Evolutionary conservation across 306 rosid genomes (phyloP).

Genomic region (Crataegus laevigata): DNA sequence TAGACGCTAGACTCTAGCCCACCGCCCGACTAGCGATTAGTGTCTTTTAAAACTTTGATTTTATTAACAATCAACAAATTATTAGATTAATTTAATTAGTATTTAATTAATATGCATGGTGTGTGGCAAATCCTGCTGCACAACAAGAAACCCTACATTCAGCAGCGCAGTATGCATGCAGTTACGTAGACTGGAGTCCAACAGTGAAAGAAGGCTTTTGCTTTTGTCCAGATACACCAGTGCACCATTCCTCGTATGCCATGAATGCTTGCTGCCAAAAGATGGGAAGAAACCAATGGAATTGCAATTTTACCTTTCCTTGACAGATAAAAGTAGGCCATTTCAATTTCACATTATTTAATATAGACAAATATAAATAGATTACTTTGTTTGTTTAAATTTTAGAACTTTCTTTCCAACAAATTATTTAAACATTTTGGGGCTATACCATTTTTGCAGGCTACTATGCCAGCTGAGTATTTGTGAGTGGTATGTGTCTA

Average conservation of each 20-base stretch:
- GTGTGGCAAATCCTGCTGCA: constrained; percentile 18
- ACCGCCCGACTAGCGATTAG: too few relatives aligned
- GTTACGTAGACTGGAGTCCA: constrained; percentile 6
- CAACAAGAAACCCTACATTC: not conserved
- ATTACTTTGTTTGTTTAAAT: not conserved
- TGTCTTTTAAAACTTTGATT: too few relatives aligned
- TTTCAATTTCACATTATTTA: not conserved
- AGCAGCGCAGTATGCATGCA: constrained; percentile 8
- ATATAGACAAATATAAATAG: not conserved
- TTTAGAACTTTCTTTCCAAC: not conserved
- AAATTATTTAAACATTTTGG: too few relatives aligned
- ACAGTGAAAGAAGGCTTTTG: constrained; percentile 13
- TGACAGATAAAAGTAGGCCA: constrained; percentile 15
- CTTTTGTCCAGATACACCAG: constrained; percentile 16
- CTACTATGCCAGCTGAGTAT: too few relatives aligned
- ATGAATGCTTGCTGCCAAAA: constrained; percentile 21
- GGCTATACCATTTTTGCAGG: too few relatives aligned
- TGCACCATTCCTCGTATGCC: constrained; percentile 14
- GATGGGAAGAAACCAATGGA: constrained; percentile 7
- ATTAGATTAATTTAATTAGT: not conserved
- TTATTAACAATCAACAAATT: not conserved
- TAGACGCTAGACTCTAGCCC: too few relatives aligned
- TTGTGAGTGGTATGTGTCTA: not conserved
- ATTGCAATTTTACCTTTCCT: constrained; percentile 11
- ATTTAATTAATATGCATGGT: not conserved